A percentile compares a stretch with the other conserved stretches of the same genome.
Conservation (phyloP, 345 rosid species). For the Balakata baccata region DNA sequence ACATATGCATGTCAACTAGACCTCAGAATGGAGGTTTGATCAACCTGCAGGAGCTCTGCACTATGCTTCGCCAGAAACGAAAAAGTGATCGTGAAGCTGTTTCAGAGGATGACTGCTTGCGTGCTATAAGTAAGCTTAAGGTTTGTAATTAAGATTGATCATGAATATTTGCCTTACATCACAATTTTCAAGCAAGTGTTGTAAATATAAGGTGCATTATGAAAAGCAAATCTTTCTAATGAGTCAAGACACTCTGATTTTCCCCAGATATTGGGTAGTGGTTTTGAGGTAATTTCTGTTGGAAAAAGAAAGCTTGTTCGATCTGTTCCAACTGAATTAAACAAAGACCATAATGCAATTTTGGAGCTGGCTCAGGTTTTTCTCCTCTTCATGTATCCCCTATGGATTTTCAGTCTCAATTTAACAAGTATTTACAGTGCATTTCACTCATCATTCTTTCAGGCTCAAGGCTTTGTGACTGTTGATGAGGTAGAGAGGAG, state of each 20-base stretch:
- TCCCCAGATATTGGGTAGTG: conserved; percentile 71
- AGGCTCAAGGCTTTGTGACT: conserved; percentile 88
- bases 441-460: conserved; percentile 10
- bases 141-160: conserved; percentile 24
- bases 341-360: conserved; percentile 91
- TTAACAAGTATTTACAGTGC: neutral
- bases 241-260: neutral
- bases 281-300: conserved; percentile 84
- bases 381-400: neutral
- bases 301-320: conserved; percentile 86
- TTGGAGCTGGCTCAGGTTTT: conserved; percentile 83
- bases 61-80: conserved; percentile 62
- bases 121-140: conserved; percentile 91
- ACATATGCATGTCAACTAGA: conserved; percentile 90
- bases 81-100: conserved; percentile 75
- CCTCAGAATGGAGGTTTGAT: conserved; percentile 84
- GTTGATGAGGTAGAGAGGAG: conserved; percentile 72
- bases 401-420: neutral
- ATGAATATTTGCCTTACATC: neutral
- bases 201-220: neutral
- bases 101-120: conserved; percentile 92
- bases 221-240: neutral
- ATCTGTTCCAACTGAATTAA: conserved; percentile 88
- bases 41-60: conserved; percentile 76
- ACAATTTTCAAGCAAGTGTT: neutral